Base-by-base conservation (phyloP, 208 protist genomes). In the Acanthamoeba castellanii region DNA sequence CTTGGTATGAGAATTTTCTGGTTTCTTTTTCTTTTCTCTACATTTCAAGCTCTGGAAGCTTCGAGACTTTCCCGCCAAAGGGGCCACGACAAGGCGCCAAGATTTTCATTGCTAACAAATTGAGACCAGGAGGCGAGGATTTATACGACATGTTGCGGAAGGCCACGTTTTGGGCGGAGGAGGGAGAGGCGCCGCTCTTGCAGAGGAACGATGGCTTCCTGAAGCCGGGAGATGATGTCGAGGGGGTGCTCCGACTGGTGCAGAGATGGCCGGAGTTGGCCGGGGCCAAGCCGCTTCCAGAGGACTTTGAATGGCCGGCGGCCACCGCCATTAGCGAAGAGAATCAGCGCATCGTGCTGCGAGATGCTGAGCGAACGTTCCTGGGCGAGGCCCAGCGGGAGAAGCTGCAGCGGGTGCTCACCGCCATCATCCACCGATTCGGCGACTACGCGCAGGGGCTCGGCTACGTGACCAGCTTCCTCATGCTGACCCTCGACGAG, bases 401-500 rank as follows among this genome's bases (percentile, higher is more conserved):
- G 50, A n/a, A 64, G 50, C 45, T 88, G 14, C 50, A 55, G 50
- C 22, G 34, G 11, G 50, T 88, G 45, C 81, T 88, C n/a, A 88
- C 81, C 8, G 81, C 81, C 37, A 7, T 88, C 81, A 88, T 88
- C 30, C 81, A 88, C 81, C 37, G 27, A 55, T 88, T 88, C 42
- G 50, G 55, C 50, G 81, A 88, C 30, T 88, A 88, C 47, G n/a
- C 20, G 2, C 81, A 88, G 50, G 81, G 81, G 13, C 81, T 88
- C 4, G 81, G 81, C 50, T 88, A 88, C 81, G 47, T 64, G 42
- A 64, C 81, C 22, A 64, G 81, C 50, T 88, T 88, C 81, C 81
- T 88, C 50, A 55, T 88, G 81, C 81, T 88, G 3, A 88, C 81
- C 25, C 45, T 88, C 50, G 81, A 88, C 9, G 81, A 88, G 27